Evolutionary conservation across 2,329 filamentous ascomycete species (phyloP).

Genomic region (Chaetomium olivaceum): DNA sequence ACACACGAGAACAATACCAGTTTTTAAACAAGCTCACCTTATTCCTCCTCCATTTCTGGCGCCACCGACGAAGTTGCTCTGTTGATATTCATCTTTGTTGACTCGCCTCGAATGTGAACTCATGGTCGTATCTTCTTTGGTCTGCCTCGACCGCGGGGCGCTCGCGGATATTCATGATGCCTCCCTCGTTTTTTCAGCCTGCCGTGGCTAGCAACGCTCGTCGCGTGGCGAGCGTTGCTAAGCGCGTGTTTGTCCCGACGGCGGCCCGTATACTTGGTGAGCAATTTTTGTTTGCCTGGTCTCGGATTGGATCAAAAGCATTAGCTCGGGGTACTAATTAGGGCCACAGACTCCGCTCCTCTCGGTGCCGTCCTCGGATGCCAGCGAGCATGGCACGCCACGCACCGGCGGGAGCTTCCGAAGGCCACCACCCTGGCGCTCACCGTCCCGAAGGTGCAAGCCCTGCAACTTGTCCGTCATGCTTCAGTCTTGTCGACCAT

Average conservation of each 20-base stretch:
- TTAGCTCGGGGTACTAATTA: slow-evolving; percentile 21
- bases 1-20: slow-evolving; percentile 7
- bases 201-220: slow-evolving; percentile 28
- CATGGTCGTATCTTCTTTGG: slow-evolving; percentile 26
- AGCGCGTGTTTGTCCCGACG: slow-evolving; percentile 19
- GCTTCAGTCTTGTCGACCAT: slow-evolving; percentile 40
- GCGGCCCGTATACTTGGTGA: slow-evolving; percentile 26
- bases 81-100: not conserved
- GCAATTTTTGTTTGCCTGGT: not conserved
- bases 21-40: slow-evolving; percentile 14
- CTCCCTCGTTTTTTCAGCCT: slow-evolving; percentile 30
- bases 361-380: slow-evolving; percentile 24
- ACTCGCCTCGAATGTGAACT: slow-evolving; percentile 15
- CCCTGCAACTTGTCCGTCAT: slow-evolving; percentile 45
- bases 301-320: not conserved
- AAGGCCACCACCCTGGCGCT: slow-evolving; percentile 31
- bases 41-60: not conserved
- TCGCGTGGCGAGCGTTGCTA: slow-evolving; percentile 21
- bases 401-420: slow-evolving; percentile 34
- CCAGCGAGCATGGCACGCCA: slow-evolving; percentile 45
- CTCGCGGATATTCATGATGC: slow-evolving; percentile 26
- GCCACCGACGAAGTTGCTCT: not conserved
- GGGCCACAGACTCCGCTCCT: slow-evolving; percentile 22
- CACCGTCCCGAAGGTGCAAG: slow-evolving; percentile 33
- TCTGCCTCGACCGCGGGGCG: slow-evolving; percentile 30